Evolutionary conservation across 2,329 filamentous ascomycete genomes (phyloP), one percentile per base, ranked within the genome.

Genomic region (Colletotrichum noveboracense): DNA sequence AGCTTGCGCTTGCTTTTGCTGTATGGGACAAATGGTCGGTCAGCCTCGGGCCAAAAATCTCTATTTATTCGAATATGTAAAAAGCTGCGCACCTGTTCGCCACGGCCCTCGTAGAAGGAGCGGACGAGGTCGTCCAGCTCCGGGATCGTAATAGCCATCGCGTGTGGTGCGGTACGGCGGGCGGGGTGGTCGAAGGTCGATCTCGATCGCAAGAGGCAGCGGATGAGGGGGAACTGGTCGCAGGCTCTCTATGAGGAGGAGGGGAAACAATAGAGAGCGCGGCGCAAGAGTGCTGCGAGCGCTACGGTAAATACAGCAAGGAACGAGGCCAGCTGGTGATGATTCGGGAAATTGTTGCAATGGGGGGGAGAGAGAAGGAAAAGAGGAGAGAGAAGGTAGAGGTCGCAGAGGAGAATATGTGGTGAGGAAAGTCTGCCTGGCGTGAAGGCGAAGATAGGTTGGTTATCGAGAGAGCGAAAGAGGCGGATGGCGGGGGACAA

Each of bases 91-190:
- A 98, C 96, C 89, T 96, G 92, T 77, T 98, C 95, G 81, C 97
- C 97, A 86, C 96, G 94, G 85, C 96, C 96, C 88, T 98, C 96
- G 84, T 98, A 99, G 88, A 99, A 98, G 89, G 95, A 93, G 85
- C 95, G 96, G 90, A 98, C 96, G 80, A 96, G 97, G 86, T 91
- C 93, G 92, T 99, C 97, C 89, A 99, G 93, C 92, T 99, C 97
- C 86, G 94, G 93, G 87, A 99, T 96, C 82, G 94, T 89, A 84
- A 91, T 88, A 85, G 92, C 89, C 92, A 93, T 93, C 85, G 84
- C 88, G 80, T 80, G 82, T 84, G 83, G 80, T 77, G 79, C 77
- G 76, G 80, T 79, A 76, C 77, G 76, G 77, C 80, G 81, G 80
- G 80, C 80, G 78, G 79, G 81, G 81, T 79, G 80, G 80, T 79